Percentiles rank a stretch among this genome's conserved stretches.
Evolutionary conservation across 257 asterid species (phyloP).

Genomic region (Solanum pennellii): DNA sequence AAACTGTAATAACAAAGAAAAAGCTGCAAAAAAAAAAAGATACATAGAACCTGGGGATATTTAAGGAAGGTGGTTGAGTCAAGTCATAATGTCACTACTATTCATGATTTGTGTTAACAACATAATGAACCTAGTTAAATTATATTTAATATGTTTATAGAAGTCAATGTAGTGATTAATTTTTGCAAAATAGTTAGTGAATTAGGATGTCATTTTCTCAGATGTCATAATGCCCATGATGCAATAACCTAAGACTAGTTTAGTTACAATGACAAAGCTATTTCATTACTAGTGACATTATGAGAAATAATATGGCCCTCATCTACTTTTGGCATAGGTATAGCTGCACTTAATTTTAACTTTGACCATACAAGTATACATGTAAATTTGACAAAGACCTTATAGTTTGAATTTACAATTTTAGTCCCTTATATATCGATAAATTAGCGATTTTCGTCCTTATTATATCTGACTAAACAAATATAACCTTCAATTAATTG

Average conservation of each 20-base stretch:
- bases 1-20: not conserved
- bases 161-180: not conserved
- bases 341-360: not conserved
- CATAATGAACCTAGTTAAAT: not conserved
- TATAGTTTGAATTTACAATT: not conserved
- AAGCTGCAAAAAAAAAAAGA: not conserved
- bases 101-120: not conserved
- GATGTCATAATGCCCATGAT: not conserved
- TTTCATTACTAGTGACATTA: not conserved
- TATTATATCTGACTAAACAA: not conserved
- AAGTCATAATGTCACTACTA: not conserved
- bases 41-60: not conserved
- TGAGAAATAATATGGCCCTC: not conserved
- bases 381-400: not conserved
- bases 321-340: not conserved
- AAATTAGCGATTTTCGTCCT: rapidly evolving
- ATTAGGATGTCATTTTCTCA: not conserved
- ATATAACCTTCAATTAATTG: not conserved
- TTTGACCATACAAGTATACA: not conserved
- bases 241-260: not conserved
- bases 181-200: not conserved
- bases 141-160: not conserved
- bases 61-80: not conserved
- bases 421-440: not conserved
- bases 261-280: not conserved